Evolutionary conservation across 495 filamentous ascomycete genomes (phyloP), one percentile per base, ranked within the genome.

Genomic region (Cudoniella acicularis): DNA sequence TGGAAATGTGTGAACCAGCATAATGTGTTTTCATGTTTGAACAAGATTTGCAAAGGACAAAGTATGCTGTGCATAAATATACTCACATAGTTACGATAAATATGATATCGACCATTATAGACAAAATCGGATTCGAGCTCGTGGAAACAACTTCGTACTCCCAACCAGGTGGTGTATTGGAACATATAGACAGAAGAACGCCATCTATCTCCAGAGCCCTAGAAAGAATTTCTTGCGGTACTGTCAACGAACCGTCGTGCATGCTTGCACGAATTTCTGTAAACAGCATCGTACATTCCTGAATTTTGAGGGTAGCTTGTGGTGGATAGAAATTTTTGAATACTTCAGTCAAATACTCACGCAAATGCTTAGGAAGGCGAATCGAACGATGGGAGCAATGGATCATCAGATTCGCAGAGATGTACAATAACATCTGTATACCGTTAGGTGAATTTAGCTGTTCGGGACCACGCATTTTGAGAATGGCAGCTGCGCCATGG

Each of bases 71-170:
- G n/a, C n/a, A n/a, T n/a, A n/a, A n/a, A n/a, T n/a, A n/a, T n/a
- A 36, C 30, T 36, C 13, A 36, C 30, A 45, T 82, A 75, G 50
- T 79, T 78, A 4, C 66, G 62, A 63, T 89, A 89, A 11, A 78
- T 64, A 63, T 89, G 83, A 66, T 86, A 88, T 58, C 76, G 70
- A 26, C 80, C 77, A 30, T 80, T 77, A 56, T 81, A 85, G 26
- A 79, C 71, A 22, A 21, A 30, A 3, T 69, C 67, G 1, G 72
- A 58, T 0, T 75, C 64, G 10, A 53, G 16, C 68, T 64, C 1
- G 66, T 67, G 17, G 68, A 57, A 57, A 75, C 69, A 0, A 54
- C 62, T 6, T 68, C 63, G 59, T 72, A 77, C 1, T 67, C 62
- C 73, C 75, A 76, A 0, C 60, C 70, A 0, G 72, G 61, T 1